A percentile compares a stretch with the other conserved stretches of the same genome.
These are phyloP conservation scores for Thielaviopsis musarum DNA, from an alignment of 2,329 filamentous ascomycete species.

Conservation along the genomic window DNA sequence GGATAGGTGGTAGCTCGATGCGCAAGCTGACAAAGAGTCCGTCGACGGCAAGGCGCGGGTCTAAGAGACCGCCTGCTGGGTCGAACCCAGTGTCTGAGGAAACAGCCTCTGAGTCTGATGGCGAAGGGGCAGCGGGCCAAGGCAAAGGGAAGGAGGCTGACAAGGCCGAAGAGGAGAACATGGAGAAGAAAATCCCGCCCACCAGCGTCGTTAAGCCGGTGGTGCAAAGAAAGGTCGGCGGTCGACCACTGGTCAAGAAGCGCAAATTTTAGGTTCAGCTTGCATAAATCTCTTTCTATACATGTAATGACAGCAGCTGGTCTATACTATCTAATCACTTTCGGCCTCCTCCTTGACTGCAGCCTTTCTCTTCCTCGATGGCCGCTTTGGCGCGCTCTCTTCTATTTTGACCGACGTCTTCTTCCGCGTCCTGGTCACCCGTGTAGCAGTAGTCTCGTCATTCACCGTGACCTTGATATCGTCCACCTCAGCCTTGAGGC, in stretches of 20 bases:
- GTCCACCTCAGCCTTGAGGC: conserved; percentile 19
- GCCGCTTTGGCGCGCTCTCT: background rate
- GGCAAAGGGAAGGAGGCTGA: background rate
- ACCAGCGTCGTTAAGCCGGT: background rate
- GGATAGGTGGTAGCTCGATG: background rate
- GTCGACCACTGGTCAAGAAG: conserved; percentile 9
- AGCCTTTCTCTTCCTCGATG: background rate
- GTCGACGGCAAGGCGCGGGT: background rate
- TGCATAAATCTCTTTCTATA: conserved; percentile 9
- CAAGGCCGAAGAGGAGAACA: background rate
- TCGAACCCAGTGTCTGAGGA: background rate
- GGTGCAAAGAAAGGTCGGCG: conserved; percentile 2
- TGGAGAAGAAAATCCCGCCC: background rate
- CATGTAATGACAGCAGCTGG: background rate
- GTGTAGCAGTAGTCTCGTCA: background rate
- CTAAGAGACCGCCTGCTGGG: background rate
- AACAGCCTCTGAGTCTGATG: background rate
- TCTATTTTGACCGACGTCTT: background rate
- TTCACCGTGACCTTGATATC: background rate
- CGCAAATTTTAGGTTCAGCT: conserved; percentile 5
- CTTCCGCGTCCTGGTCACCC: background rate
- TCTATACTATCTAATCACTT: background rate
- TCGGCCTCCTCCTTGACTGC: background rate
- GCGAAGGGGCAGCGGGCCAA: background rate
- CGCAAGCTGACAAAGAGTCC: background rate